Conservation (phyloP, 2,329 filamentous ascomycete species). For the Diplodia sapinea region DNA sequence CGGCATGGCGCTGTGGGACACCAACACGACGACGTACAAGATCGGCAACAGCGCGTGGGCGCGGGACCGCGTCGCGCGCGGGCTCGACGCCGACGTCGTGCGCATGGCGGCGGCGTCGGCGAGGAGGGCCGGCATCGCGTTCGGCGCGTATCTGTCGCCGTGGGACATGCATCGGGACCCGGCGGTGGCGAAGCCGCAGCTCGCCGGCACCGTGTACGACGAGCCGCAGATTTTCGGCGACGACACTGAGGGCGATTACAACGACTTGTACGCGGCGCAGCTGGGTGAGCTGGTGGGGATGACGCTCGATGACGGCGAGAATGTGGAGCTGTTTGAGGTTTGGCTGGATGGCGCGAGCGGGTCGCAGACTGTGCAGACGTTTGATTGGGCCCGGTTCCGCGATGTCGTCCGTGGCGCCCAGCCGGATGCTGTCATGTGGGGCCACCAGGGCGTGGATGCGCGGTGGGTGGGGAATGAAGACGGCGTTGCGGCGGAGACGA, state of each 20-base stretch:
- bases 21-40: constrained; percentile 45
- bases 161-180: constrained; percentile 50
- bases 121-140: constrained; percentile 43
- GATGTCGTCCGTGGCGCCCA: constrained; percentile 34
- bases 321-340: constrained; percentile 33
- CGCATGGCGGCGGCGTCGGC: constrained; percentile 43
- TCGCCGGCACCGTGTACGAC: constrained; percentile 43
- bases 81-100: constrained; percentile 43
- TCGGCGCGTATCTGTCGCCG: constrained; percentile 46
- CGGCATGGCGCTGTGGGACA: constrained; percentile 47
- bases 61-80: constrained; percentile 36
- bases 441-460: constrained; percentile 35
- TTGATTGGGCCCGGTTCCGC: constrained; percentile 33
- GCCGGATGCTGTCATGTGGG: constrained; percentile 35
- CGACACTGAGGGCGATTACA: constrained; percentile 42
- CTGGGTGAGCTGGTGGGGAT: constrained; percentile 33
- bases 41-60: constrained; percentile 44
- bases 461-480: constrained; percentile 36
- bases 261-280: constrained; percentile 40
- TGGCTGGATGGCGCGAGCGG: constrained; percentile 36
- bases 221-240: constrained; percentile 48
- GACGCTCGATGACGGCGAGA: constrained; percentile 30
- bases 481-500: constrained; percentile 33
- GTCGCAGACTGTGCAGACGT: constrained; percentile 34
- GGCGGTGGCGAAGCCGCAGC: constrained; percentile 43